These are phyloP conservation scores for Ramaria sp. DNA, from an alignment of 768 basidiomycete genomes.

Conservation along the genomic window DNA sequence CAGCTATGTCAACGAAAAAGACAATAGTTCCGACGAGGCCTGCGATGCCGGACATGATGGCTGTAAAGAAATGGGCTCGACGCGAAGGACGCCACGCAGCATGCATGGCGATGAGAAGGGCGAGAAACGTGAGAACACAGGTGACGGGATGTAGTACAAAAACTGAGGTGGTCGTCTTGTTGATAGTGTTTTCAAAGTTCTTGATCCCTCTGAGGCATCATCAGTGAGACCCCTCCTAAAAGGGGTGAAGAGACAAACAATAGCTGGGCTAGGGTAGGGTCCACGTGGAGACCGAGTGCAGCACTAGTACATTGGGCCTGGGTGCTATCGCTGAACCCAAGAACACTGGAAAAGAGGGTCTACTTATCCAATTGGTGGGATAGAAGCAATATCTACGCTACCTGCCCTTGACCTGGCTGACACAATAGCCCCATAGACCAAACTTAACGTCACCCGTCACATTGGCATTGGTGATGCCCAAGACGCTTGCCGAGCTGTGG, in stretches of 20 bases:
- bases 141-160: slow-evolving; percentile 49
- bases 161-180: slow-evolving; percentile 33
- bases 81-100: slow-evolving; percentile 25
- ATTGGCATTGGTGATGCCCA: slow-evolving; percentile 18
- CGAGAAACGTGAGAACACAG: slow-evolving; percentile 39
- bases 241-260: slow-evolving; percentile 25
- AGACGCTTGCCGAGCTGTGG: slow-evolving; percentile 21
- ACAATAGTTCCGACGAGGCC: slow-evolving; percentile 36
- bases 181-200: slow-evolving; percentile 31
- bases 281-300: slow-evolving; percentile 43
- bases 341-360: slow-evolving; percentile 23
- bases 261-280: slow-evolving; percentile 34
- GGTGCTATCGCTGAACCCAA: slow-evolving; percentile 30
- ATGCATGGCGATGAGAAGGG: slow-evolving; percentile 37
- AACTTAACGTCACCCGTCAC: slow-evolving; percentile 33
- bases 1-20: slow-evolving; percentile 43
- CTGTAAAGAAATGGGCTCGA: slow-evolving; percentile 27
- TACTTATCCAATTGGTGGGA: too few species aligned
- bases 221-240: slow-evolving; percentile 10
- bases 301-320: slow-evolving; percentile 34
- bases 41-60: slow-evolving; percentile 28
- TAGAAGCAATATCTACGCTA: too few species aligned
- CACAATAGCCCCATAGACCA: slow-evolving; percentile 59
- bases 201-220: slow-evolving; percentile 22
- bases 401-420: slow-evolving; percentile 35